phyloP scores from a whole-genome alignment of 768 basidiomycete species.

The Lactifluus volemus region DNA sequence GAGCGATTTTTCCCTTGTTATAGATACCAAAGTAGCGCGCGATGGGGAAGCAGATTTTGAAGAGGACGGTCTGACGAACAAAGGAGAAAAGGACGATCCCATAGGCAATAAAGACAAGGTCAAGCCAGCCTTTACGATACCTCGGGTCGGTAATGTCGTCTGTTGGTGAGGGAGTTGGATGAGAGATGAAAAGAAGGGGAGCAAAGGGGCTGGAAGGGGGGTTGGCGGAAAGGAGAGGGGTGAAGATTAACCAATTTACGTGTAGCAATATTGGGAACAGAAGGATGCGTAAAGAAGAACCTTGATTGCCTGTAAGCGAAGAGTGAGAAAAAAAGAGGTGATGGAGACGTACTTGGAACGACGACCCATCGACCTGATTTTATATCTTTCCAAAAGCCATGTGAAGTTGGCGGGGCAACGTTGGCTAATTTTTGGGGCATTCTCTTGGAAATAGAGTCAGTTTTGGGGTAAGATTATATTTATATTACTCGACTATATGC shows the following conservation, averaged over 20 bases:
- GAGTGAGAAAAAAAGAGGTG: background rate
- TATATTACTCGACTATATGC: too few species aligned
- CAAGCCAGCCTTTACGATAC: constrained; percentile 66
- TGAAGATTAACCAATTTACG: constrained; percentile 52
- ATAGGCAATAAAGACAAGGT: constrained; percentile 73
- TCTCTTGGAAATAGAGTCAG: too few species aligned
- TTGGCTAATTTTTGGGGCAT: too few species aligned
- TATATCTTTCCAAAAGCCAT: constrained; percentile 45
- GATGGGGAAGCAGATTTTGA: constrained; percentile 56
- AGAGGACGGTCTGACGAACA: constrained; percentile 63
- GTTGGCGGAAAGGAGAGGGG: constrained; percentile 38
- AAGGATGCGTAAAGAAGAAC: constrained; percentile 58
- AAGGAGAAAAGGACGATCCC: constrained; percentile 87
- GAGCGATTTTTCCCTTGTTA: constrained; percentile 54
- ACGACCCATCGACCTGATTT: constrained; percentile 59
- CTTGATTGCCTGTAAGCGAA: constrained; percentile 27
- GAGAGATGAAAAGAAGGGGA: constrained; percentile 61
- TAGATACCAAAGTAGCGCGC: constrained; percentile 66
- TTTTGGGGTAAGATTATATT: too few species aligned
- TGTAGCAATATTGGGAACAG: constrained; percentile 52
- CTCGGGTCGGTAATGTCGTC: constrained; percentile 39
- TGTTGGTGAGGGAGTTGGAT: constrained; percentile 44
- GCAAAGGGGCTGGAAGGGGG: constrained; percentile 63
- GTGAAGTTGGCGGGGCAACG: background rate
- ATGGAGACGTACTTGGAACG: constrained; percentile 48